Conservation (phyloP, 768 basidiomycete species). For the Amanita thiersii region DNA sequence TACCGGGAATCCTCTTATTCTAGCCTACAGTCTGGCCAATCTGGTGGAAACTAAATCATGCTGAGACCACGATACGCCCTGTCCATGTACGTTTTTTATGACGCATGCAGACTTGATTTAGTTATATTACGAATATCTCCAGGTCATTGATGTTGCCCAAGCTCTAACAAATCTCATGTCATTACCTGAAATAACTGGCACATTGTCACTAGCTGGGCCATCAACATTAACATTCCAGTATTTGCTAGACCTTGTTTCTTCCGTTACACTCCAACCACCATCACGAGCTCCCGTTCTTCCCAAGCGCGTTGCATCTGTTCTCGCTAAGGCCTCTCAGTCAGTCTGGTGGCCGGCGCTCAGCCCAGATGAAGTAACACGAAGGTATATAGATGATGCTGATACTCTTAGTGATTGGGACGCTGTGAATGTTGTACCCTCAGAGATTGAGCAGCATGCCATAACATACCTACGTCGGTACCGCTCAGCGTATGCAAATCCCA, state of each 20-base stretch:
- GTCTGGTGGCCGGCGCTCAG: slow-evolving; percentile 90
- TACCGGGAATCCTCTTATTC: slow-evolving; percentile 9
- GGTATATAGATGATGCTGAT: slow-evolving; percentile 77
- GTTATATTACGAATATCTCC: slow-evolving; percentile 9
- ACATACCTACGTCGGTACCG: slow-evolving; percentile 86
- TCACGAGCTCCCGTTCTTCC: slow-evolving; percentile 72
- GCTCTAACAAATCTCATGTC: slow-evolving; percentile 74
- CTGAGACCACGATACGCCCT: slow-evolving; percentile 80
- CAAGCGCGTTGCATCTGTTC: slow-evolving; percentile 53
- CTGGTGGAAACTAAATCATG: slow-evolving; percentile 91
- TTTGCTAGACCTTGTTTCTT: slow-evolving; percentile 67
- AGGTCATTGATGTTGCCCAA: slow-evolving; percentile 94
- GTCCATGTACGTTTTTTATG: slow-evolving; percentile 61
- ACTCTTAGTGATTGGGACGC: slow-evolving; percentile 76
- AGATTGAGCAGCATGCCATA: slow-evolving; percentile 82
- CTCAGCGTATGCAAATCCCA: slow-evolving; percentile 68
- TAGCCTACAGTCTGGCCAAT: slow-evolving; percentile 69
- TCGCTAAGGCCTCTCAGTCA: slow-evolving; percentile 56
- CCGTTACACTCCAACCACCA: slow-evolving; percentile 70
- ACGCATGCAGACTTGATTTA: slow-evolving; percentile 9
- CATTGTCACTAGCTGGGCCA: slow-evolving; percentile 82
- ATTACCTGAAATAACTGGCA: slow-evolving; percentile 53
- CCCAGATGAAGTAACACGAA: slow-evolving; percentile 85
- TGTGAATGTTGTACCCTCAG: slow-evolving; percentile 72
- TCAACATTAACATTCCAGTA: slow-evolving; percentile 79